Evolutionary conservation across 805 yeast species (phyloP), one percentile per base, ranked within the genome.

Genomic region (Hanseniaspora meyeri): DNA sequence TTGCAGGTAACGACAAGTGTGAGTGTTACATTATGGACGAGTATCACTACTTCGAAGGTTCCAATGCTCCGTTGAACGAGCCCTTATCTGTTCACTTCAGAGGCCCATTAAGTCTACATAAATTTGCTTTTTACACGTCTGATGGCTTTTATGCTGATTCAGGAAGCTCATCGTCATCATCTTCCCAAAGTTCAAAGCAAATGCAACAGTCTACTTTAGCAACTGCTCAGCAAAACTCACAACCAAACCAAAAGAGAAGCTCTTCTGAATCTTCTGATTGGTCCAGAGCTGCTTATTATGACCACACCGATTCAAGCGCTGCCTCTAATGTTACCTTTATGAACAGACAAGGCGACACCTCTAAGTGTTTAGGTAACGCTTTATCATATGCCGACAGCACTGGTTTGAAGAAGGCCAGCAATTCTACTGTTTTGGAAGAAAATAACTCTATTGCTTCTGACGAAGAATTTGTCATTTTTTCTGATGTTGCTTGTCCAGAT

Each of bases 11-110:
- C 43, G 51, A 56, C 8, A 61, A 59, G 32, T 67, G 70, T 62
- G 60, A 63, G 17, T 68, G 72, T 60, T 66, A 64, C 32, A 66
- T 63, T 4, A 67, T 59, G 36, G 63, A 59, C 14, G 58, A 58
- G 19, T 39, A 49, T 16, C 36, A 43, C 17, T 64, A 65, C 64
- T 68, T 68, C 49, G 68, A 74, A 11, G 90, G 91, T 27, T 55
- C 79, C 4, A 82, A 82, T 64, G 72, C 88, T 16, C 93, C 93
- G 1, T 62, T 83, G 40, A 69, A 82, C 61, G 81, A 75, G 56
- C 86, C 80, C 60, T 71, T 85, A 12, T 80, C 88, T 1, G 89
- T 85, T 11, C 93, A 85, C 65, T 77, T 85, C 66, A 78, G 93
- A 69, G 93, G 93, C 37, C 93, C 93, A 3, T 68, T 85, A 59